Evolutionary conservation across 352 stramenopile genomes (phyloP), one percentile per base, ranked within the genome.

Genomic region (Elongisporangium undulatum): DNA sequence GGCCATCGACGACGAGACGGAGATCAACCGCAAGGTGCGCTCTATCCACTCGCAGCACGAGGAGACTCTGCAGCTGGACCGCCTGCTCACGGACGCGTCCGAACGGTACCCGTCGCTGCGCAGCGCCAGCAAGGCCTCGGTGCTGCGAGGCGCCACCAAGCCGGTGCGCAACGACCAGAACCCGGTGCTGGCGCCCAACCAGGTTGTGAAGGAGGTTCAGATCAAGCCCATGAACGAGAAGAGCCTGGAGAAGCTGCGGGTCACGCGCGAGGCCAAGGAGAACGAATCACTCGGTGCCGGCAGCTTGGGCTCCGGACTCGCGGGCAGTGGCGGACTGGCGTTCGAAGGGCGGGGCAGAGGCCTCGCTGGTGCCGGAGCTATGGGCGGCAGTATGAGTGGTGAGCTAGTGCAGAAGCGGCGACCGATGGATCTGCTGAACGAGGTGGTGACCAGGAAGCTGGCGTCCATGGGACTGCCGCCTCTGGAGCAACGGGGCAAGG

Each of bases 171-270:
- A 89, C 17, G 85, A 93, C 52, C 75, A 76, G 22, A 75, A 68
- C 16, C 79, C 82, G 0, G 63, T 78, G 9, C 53, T 88, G 2
- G 74, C 83, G 63, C 77, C 87, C 19, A 74, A 90, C 56, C 73
- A 95, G 17, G 75, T 92, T 15, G 89, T 96, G 19, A 89, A 93
- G 61, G 82, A 96, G 54, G 89, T 97, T 21, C 79, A 96, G 63
- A 95, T 97, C 59, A 96, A 96, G 63, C 83, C 92, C 20, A 86
- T 95, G 51, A 92, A 90, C 63, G 77, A 90, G 23, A 83, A 87
- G 61, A 90, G 86, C 15, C 67, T 96, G 9, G 87, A 94, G 53
- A 92, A 95, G 57, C 70, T 96, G 29, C 82, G 88, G 1, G 72
- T 79, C 23, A 92, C 74, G 29, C 75, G 81, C 29, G 86, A 95